Evolutionary conservation across 495 filamentous ascomycete genomes (phyloP).

Genomic region (Entonaema liquescens): DNA sequence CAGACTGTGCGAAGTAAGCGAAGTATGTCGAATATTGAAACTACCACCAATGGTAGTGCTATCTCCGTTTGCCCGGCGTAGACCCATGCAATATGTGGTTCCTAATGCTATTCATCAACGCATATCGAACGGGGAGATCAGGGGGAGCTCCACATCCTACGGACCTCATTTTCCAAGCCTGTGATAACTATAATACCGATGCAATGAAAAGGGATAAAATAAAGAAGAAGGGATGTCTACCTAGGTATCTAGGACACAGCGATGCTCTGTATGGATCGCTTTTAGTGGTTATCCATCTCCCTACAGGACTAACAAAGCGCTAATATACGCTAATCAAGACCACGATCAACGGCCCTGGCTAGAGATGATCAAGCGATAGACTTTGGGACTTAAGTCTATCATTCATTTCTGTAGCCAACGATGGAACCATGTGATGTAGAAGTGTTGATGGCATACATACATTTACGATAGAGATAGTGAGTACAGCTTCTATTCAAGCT

Average conservation of each 20-base stretch:
- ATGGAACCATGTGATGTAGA: not conserved
- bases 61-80: not conserved
- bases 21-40: not conserved
- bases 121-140: not conserved
- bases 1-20: not conserved
- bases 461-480: not conserved
- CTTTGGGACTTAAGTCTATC: not conserved
- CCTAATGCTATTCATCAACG: not conserved
- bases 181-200: not conserved
- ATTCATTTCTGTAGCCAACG: not conserved
- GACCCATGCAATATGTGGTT: not conserved
- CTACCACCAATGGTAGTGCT: not conserved
- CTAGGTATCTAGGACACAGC: too few relatives aligned
- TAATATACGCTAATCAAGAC: not conserved
- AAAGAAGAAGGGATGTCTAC: not conserved
- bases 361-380: not conserved
- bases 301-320: not conserved
- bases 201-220: not conserved
- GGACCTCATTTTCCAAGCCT: not conserved
- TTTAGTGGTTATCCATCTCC: not conserved
- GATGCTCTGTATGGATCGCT: too few relatives aligned
- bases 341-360: not conserved
- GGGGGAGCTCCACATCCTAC: not conserved
- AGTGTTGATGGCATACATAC: too few relatives aligned
- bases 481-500: not conserved